Evolutionary conservation across 208 protist genomes (phyloP).

Genomic region (Trypanosoma scelopori): DNA sequence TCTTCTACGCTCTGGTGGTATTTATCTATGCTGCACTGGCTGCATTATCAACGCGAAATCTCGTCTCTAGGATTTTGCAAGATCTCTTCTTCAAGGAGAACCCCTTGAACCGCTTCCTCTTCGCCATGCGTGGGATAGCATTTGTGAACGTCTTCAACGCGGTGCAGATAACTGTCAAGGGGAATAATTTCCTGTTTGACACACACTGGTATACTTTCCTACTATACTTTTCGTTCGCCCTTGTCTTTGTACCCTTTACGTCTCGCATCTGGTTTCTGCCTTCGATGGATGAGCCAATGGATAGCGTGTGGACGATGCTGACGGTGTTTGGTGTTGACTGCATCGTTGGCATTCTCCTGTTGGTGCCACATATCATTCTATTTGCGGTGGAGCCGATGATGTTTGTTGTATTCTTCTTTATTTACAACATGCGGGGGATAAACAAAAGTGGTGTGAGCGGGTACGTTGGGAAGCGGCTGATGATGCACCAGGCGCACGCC

Average conservation of each 20-base stretch:
- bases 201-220: constrained; percentile 45
- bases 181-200: constrained; percentile 73
- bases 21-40: constrained; percentile 56
- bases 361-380: constrained; percentile 59
- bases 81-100: constrained; percentile 65
- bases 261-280: constrained; percentile 78
- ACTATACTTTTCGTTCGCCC: constrained; percentile 54
- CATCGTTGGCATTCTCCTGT: constrained; percentile 39
- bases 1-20: constrained; percentile 59
- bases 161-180: constrained; percentile 56
- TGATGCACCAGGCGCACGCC: constrained; percentile 47
- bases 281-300: constrained; percentile 70
- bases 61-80: constrained; percentile 51
- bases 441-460: constrained; percentile 33
- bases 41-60: constrained; percentile 36
- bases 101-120: constrained; percentile 67
- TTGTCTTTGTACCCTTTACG: constrained; percentile 72
- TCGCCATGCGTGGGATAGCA: constrained; percentile 64
- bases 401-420: constrained; percentile 66
- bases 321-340: constrained; percentile 55
- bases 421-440: constrained; percentile 36
- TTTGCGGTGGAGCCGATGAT: constrained; percentile 66
- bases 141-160: constrained; percentile 74
- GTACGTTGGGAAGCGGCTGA: constrained; percentile 54
- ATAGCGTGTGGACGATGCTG: constrained; percentile 58